Percentiles rank a stretch among this genome's conserved stretches.
Evolutionary conservation across 1,284 basidiomycete species (phyloP).

Genomic region (Puccinia sorghi): DNA sequence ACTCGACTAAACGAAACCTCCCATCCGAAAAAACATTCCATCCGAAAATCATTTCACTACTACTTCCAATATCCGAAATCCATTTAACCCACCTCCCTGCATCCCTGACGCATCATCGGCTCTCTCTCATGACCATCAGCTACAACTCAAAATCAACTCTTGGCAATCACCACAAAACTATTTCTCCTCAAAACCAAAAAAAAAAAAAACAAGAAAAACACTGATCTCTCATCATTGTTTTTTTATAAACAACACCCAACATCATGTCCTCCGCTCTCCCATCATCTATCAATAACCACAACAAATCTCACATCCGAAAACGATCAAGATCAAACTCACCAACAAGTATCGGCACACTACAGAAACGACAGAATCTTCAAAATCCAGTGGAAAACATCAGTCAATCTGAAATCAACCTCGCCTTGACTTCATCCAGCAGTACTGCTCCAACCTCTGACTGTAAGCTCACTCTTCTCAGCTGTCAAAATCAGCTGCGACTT

Average conservation of each 20-base stretch:
- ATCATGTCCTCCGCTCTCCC: slow-evolving; percentile 16
- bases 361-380: slow-evolving; percentile 30
- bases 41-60: no score
- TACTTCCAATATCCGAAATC: no score
- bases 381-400: not conserved
- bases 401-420: slow-evolving; percentile 5
- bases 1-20: no score
- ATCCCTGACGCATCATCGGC: no score
- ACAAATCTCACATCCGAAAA: slow-evolving; percentile 3
- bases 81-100: no score
- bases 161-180: no score
- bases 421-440: not conserved
- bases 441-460: not conserved
- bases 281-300: not conserved
- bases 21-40: no score
- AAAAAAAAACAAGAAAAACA: not conserved
- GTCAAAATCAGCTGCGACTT: not conserved
- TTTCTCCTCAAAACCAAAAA: not conserved
- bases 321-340: slow-evolving; percentile 25
- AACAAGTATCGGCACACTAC: not conserved
- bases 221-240: no score
- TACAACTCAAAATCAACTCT: no score
- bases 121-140: no score
- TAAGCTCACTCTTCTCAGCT: no score
- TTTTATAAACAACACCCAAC: no score